Conservation (phyloP, 768 basidiomycete genomes). For the Rhizopogon salebrosus region DNA sequence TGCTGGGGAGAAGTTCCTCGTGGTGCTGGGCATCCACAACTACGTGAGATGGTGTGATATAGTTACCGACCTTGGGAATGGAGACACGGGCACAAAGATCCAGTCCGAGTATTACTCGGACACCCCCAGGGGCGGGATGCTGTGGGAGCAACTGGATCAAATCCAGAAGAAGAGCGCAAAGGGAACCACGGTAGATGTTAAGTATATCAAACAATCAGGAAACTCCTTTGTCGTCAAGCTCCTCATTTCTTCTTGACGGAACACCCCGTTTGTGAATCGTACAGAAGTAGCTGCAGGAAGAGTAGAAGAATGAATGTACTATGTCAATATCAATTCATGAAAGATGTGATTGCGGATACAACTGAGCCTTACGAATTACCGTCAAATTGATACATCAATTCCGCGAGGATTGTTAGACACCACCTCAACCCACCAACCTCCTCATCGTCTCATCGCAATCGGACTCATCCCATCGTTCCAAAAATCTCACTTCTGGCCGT, state of each 20-base stretch:
- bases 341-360: background rate
- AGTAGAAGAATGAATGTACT: background rate
- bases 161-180: background rate
- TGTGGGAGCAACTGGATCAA: background rate
- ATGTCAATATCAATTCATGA: background rate
- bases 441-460: slow-evolving; percentile 13
- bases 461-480: slow-evolving; percentile 9
- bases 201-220: background rate
- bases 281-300: background rate
- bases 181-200: background rate
- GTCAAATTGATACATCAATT: too few species aligned
- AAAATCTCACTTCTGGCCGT: slow-evolving; percentile 24
- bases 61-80: slow-evolving; percentile 24
- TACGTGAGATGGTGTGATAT: slow-evolving; percentile 35
- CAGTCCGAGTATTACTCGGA: slow-evolving; percentile 8
- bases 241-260: background rate
- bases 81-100: slow-evolving; percentile 21
- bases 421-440: too few species aligned
- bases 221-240: background rate
- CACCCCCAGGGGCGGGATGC: background rate
- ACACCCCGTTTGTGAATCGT: too few species aligned
- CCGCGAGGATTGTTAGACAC: too few species aligned
- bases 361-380: too few species aligned
- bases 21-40: slow-evolving; percentile 35
- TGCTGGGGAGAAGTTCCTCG: slow-evolving; percentile 26